A percentile compares a stretch with the other conserved stretches of the same genome.
These are phyloP conservation scores for Pyrenophora graminea DNA, from an alignment of 2,329 filamentous ascomycete genomes.

Conservation along the genomic window DNA sequence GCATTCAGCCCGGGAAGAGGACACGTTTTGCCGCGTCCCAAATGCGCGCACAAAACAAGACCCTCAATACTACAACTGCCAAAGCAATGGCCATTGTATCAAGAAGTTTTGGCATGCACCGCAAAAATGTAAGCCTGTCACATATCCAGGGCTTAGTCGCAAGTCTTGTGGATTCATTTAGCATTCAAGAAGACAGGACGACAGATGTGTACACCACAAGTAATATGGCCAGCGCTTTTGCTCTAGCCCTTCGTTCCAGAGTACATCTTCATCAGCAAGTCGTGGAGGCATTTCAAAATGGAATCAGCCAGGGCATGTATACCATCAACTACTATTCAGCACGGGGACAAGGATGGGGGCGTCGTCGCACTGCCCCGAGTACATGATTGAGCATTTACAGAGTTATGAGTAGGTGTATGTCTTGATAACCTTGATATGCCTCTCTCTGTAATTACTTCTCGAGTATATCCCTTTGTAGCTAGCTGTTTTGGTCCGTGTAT, in stretches of 20 bases:
- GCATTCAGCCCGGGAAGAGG: background rate
- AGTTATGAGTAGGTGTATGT: too few species aligned
- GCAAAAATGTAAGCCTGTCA: fast-evolving
- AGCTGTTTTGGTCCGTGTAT: too few species aligned
- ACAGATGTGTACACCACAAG: background rate
- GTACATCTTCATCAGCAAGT: background rate
- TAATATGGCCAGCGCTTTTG: conserved; percentile 7
- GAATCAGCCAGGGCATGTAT: background rate
- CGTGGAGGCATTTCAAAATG: conserved; percentile 7
- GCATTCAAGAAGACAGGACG: background rate
- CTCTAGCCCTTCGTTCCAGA: background rate
- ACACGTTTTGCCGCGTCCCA: background rate
- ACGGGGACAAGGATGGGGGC: too few species aligned
- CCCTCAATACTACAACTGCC: background rate
- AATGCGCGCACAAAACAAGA: conserved; percentile 1
- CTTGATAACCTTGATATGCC: too few species aligned
- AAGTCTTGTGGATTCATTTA: conserved; percentile 2
- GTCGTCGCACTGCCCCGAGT: too few species aligned
- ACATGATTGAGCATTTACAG: too few species aligned
- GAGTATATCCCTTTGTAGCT: too few species aligned
- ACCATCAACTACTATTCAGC: background rate
- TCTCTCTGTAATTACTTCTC: too few species aligned
- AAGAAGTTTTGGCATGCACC: conserved; percentile 4
- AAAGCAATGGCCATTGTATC: background rate
- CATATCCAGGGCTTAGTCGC: conserved; percentile 13